A percentile compares a stretch with the other conserved stretches of the same genome.
Conservation (phyloP, 805 yeast genomes). For the Yarrowia sp. region DNA sequence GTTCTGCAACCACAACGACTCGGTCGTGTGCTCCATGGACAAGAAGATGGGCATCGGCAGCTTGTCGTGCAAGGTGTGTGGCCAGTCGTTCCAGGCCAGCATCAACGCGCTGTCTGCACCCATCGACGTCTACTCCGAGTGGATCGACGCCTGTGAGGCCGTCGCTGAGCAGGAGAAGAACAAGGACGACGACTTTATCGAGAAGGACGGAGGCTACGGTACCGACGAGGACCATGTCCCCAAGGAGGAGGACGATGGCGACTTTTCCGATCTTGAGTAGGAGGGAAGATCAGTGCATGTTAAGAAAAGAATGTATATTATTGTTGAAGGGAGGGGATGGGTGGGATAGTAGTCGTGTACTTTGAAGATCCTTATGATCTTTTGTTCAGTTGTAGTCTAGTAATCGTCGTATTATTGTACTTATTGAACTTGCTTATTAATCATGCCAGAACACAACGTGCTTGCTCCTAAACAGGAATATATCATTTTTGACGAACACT, state of each 20-base stretch:
- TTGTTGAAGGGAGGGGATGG: background rate
- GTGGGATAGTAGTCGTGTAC: no score
- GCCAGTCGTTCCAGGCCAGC: constrained; percentile 86
- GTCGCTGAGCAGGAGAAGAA: constrained; percentile 60
- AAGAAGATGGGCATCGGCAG: constrained; percentile 82
- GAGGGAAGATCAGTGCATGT: constrained; percentile 39
- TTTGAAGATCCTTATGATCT: no score
- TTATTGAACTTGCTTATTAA: no score
- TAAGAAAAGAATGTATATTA: constrained; percentile 28
- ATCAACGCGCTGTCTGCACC: constrained; percentile 80
- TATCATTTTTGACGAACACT: no score
- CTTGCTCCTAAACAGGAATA: no score
- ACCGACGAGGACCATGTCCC: background rate
- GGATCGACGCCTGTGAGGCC: constrained; percentile 96
- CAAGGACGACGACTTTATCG: constrained; percentile 23
- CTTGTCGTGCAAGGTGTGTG: constrained; percentile 86
- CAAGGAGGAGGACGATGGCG: constrained; percentile 25
- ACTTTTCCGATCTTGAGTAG: constrained; percentile 23
- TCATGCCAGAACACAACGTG: no score
- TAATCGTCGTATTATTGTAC: no score
- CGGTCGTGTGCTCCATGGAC: constrained; percentile 84
- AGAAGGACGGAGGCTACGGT: constrained; percentile 22
- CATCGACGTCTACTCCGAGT: constrained; percentile 90
- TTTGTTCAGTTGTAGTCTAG: no score
- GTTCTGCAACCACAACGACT: constrained; percentile 92